Evolutionary conservation across 495 filamentous ascomycete species (phyloP).

Genomic region (Hyaloscypha hepaticicola): DNA sequence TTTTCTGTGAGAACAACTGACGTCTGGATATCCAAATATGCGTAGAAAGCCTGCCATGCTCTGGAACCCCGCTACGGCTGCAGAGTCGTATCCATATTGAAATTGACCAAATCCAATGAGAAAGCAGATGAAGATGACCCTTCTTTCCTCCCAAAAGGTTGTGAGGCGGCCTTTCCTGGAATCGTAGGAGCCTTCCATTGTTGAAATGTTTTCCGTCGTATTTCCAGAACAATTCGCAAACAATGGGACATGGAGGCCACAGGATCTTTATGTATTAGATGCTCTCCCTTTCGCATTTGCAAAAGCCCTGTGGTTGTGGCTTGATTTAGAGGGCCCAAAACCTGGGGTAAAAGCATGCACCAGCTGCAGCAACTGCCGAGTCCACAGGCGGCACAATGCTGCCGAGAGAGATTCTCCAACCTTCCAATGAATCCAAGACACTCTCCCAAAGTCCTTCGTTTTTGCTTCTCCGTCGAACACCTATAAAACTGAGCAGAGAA

Average conservation of each 20-base stretch:
- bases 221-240: not conserved
- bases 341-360: not conserved
- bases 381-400: not conserved
- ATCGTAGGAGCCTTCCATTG: not conserved
- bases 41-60: conserved; percentile 47
- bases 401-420: not conserved
- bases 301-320: not conserved
- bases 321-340: not conserved
- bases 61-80: conserved; percentile 42
- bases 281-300: not conserved
- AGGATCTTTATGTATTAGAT: not conserved
- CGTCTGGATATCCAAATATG: conserved; percentile 45
- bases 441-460: too few relatives aligned
- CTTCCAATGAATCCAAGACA: not conserved
- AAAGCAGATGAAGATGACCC: conserved; percentile 37
- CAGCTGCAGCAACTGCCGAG: not conserved
- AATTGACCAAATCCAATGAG: conserved; percentile 39
- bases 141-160: conserved; percentile 30
- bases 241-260: not conserved
- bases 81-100: conserved; percentile 46
- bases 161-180: conserved; percentile 8
- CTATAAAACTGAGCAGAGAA: too few relatives aligned
- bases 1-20: conserved; percentile 31
- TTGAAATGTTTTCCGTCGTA: not conserved
- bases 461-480: too few relatives aligned